phyloP scores from a whole-genome alignment of 345 rosid species.

The Orychophragmus violaceus region DNA sequence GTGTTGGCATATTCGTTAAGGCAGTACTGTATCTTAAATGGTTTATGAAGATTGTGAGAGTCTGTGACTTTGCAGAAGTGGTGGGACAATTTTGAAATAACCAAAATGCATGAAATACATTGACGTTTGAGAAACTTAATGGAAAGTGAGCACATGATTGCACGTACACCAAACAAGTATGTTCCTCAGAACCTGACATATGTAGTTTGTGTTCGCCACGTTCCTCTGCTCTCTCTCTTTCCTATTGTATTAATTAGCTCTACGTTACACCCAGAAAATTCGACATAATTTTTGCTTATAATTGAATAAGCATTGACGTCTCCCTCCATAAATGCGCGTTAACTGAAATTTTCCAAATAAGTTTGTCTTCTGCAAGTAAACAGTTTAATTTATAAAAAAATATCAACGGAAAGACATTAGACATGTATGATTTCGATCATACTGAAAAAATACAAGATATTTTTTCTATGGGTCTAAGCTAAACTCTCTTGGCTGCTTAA shows the following conservation, averaged over 20 bases:
- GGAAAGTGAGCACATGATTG: slow-evolving; percentile 14
- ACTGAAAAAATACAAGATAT: neutral
- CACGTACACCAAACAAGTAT: slow-evolving; percentile 7
- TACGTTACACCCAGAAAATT: slow-evolving; percentile 15
- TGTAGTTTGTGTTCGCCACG: slow-evolving; percentile 27
- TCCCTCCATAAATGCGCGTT: slow-evolving; percentile 1
- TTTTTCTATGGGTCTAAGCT: neutral
- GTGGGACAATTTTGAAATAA: slow-evolving; percentile 6
- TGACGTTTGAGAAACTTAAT: neutral
- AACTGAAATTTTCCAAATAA: neutral
- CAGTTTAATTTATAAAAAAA: neutral
- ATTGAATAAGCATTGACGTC: neutral
- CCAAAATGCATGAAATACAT: neutral
- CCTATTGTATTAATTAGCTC: neutral
- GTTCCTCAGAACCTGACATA: slow-evolving; percentile 12
- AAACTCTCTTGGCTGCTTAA: neutral
- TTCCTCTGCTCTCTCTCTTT: slow-evolving; percentile 5
- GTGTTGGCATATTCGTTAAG: slow-evolving; percentile 16
- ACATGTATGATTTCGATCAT: neutral
- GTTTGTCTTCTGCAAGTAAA: neutral
- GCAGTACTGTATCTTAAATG: neutral
- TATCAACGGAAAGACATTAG: neutral
- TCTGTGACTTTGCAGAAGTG: neutral
- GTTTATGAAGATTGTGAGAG: neutral
- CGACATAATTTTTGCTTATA: slow-evolving; percentile 9